Percentiles rank a stretch among this genome's conserved stretches.
These are phyloP conservation scores for Boletus holoroseus DNA, from an alignment of 1,284 basidiomycete genomes.

Conservation along the genomic window DNA sequence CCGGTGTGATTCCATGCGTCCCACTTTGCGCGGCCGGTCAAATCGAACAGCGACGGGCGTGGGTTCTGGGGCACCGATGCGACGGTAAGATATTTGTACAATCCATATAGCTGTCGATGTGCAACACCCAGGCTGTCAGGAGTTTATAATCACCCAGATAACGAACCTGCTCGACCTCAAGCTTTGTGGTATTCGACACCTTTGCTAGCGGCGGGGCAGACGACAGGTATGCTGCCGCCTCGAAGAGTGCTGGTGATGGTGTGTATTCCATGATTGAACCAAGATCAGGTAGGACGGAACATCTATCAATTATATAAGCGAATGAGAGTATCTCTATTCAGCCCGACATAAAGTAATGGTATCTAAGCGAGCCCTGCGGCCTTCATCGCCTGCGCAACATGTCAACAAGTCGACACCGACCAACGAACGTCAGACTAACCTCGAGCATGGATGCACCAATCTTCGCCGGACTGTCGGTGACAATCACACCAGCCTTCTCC, in stretches of 20 bases:
- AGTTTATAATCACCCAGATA: conserved; percentile 20
- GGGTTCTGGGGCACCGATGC: conserved; percentile 49
- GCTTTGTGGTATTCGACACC: conserved; percentile 56
- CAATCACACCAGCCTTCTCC: conserved; percentile 86
- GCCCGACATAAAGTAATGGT: conserved; percentile 9
- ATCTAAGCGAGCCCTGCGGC: conserved; percentile 73
- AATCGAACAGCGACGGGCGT: conserved; percentile 78
- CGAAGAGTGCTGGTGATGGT: conserved; percentile 50
- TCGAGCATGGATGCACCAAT: conserved; percentile 86
- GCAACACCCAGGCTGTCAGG: conserved; percentile 29
- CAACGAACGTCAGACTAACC: conserved; percentile 39
- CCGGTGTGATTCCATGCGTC: conserved; percentile 72
- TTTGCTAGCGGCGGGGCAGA: conserved; percentile 47
- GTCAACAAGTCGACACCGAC: conserved; percentile 5
- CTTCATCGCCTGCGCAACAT: conserved; percentile 64
- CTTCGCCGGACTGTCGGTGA: conserved; percentile 95
- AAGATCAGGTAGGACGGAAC: background rate
- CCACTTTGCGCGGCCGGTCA: conserved; percentile 80
- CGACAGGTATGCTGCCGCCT: conserved; percentile 63
- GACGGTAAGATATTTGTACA: conserved; percentile 75
- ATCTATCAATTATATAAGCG: conserved; percentile 31
- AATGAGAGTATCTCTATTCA: conserved; percentile 8
- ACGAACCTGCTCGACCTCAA: conserved; percentile 56
- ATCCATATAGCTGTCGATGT: conserved; percentile 71
- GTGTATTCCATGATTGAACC: conserved; percentile 26